Base-by-base conservation (phyloP, 805 yeast species). In the Metschnikowia borealis region DNA sequence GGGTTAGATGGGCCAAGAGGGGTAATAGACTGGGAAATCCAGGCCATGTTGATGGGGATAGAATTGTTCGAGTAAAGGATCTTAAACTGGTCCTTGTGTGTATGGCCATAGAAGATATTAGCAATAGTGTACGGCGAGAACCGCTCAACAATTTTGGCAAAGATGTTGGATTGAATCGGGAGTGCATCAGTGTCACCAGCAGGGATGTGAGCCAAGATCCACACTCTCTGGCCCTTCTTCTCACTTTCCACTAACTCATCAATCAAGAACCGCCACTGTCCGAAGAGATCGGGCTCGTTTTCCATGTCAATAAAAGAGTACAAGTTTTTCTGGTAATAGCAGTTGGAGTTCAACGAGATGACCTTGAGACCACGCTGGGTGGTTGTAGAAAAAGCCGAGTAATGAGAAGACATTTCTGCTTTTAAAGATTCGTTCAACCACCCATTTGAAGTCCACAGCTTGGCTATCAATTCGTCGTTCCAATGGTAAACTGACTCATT, bases 201-300 rank as follows among this genome's bases (percentile, higher is more conserved):
- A 41, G 91, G 89, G 48, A 85, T 80, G 62, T 85, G 90, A 18
- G 86, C 81, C 57, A 83, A 73, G 50, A 85, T 73, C 90, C 90
- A 85, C n/a, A 82, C 90, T 59, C 85, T 71, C 64, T 83, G 82
- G 45, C 79, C 80, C 7, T 69, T 70, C 34, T 58, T 50, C 64
- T 85, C 90, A 54, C 84, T 74, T 45, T 75, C 84, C n/a, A 77
- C 63, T 46, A 85, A 70, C 67, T 85, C 89, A 48, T 79, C 75
- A 44, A 82, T 75, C 53, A 85, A 65, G 62, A 83, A 85, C 55
- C 77, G 66, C 69, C 85, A 71, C 56, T 79, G 81, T 2, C 89
- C 89, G 60, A 83, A 83, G 21, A 78, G 71, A 57, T 84, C 89
- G 10, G 82, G 79, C 50, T 79, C 71, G 17, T 76, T 64, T 58